phyloP scores from a whole-genome alignment of 2,329 filamentous ascomycete species.

The Cordyceps javanica region DNA sequence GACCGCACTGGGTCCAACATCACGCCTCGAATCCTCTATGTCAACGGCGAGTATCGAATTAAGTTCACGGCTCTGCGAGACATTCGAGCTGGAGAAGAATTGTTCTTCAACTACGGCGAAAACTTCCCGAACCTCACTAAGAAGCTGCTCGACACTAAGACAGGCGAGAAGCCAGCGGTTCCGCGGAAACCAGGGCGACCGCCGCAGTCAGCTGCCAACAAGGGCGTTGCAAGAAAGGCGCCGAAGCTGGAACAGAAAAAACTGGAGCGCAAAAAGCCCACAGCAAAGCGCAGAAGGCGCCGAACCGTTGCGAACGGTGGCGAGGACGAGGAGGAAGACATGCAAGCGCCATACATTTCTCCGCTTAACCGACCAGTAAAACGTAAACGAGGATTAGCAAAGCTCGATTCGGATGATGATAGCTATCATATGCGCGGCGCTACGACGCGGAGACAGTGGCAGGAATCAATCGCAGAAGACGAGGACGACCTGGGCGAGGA shows the following conservation, averaged over 20 bases:
- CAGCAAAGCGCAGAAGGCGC: conserved; percentile 20
- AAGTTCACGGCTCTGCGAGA: conserved; percentile 63
- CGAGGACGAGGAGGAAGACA: not conserved
- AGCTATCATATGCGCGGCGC: not conserved
- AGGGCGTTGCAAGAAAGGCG: conserved; percentile 20
- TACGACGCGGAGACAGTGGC: not conserved
- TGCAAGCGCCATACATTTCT: not conserved
- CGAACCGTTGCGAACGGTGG: not conserved
- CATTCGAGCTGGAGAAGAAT: conserved; percentile 65
- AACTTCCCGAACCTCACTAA: conserved; percentile 56
- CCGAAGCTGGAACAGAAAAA: conserved; percentile 21
- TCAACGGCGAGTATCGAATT: conserved; percentile 71
- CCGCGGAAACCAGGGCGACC: conserved; percentile 20
- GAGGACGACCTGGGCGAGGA: conserved; percentile 15
- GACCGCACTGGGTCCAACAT: conserved; percentile 53
- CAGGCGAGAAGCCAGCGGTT: conserved; percentile 23
- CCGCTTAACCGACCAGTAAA: not conserved
- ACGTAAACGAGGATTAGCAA: conserved; percentile 7
- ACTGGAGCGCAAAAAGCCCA: conserved; percentile 15
- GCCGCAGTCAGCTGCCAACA: conserved; percentile 15
- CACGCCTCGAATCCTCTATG: conserved; percentile 60
- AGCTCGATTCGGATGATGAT: not conserved
- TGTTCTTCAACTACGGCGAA: conserved; percentile 77
- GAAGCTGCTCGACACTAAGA: conserved; percentile 34
- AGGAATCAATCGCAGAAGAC: conserved; percentile 5